Percentiles rank a stretch among this genome's conserved stretches.
Conservation (phyloP, 768 basidiomycete genomes). For the Lactifluus subvellereus region DNA sequence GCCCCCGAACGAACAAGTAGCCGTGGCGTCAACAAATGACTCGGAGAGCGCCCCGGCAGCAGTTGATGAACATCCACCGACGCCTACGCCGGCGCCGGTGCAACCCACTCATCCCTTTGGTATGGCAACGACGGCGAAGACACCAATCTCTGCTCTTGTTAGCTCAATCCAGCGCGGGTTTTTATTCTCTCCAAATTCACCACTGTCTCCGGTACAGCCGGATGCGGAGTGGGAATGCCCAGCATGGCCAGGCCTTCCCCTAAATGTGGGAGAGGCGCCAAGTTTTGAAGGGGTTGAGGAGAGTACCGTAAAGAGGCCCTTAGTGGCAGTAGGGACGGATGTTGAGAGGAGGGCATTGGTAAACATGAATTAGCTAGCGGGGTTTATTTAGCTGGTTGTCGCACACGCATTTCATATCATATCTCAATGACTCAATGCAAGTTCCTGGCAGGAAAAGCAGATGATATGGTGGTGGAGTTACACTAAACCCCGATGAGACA, state of each 20-base stretch:
- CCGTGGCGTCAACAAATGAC: neutral
- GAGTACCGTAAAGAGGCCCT: slow-evolving; percentile 15
- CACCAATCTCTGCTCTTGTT: slow-evolving; percentile 59
- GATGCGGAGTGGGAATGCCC: slow-evolving; percentile 30
- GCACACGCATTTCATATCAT: slow-evolving; percentile 1
- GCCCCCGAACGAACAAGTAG: slow-evolving; percentile 3
- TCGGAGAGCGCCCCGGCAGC: neutral
- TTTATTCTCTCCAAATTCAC: slow-evolving; percentile 56
- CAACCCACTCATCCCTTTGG: neutral
- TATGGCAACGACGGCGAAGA: slow-evolving; percentile 27
- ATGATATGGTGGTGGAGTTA: neutral
- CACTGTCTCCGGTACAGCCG: slow-evolving; percentile 52
- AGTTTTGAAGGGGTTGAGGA: slow-evolving; percentile 19
- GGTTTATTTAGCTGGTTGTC: neutral
- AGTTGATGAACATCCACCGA: neutral
- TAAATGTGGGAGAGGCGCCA: slow-evolving; percentile 6
- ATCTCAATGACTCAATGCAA: neutral
- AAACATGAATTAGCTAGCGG: slow-evolving; percentile 17
- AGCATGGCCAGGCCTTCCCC: slow-evolving; percentile 18
- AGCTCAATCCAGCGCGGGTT: slow-evolving; percentile 60
- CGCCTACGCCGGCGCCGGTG: neutral
- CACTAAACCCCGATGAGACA: neutral
- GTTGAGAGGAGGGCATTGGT: slow-evolving; percentile 20
- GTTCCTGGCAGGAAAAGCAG: neutral
- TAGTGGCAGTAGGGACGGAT: neutral